Percentiles rank a stretch among this genome's conserved stretches.
Conservation (phyloP, 352 stramenopile species). For the Pythium rhizo-oryzae region DNA sequence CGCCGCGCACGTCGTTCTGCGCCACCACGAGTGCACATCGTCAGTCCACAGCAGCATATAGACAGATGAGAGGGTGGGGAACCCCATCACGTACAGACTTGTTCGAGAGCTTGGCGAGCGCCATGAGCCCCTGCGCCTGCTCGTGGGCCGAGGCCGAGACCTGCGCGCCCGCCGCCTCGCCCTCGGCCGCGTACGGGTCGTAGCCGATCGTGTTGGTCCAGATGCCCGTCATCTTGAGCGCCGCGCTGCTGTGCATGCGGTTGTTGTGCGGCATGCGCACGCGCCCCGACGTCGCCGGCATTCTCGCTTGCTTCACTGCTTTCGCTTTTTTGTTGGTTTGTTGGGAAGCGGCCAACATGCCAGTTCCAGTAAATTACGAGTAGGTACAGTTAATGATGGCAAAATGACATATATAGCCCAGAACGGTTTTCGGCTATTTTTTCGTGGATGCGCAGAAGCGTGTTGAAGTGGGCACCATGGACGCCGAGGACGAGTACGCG, state of each 20-base stretch:
- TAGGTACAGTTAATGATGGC: too few relatives aligned
- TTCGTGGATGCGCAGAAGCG: too few relatives aligned
- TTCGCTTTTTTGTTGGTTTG: neutral
- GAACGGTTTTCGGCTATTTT: too few relatives aligned
- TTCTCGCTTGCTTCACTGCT: constrained; percentile 38
- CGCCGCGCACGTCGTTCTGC: constrained; percentile 74
- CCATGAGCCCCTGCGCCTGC: constrained; percentile 93
- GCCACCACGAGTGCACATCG: neutral
- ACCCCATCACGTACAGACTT: constrained; percentile 59
- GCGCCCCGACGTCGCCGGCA: constrained; percentile 87
- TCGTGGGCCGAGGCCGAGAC: constrained; percentile 78
- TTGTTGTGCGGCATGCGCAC: constrained; percentile 98
- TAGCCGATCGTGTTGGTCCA: constrained; percentile 98
- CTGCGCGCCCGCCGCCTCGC: constrained; percentile 51
- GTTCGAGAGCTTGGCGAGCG: constrained; percentile 95
- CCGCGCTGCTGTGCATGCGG: constrained; percentile 92
- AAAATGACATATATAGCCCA: too few relatives aligned
- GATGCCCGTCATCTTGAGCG: constrained; percentile 96
- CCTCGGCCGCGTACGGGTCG: constrained; percentile 90
- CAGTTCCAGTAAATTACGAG: neutral
- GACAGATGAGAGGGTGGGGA: too few relatives aligned
- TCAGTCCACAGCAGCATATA: neutral
- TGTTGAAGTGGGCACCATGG: constrained; percentile 29
- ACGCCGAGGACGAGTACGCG: constrained; percentile 32
- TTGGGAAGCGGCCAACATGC: neutral